Base-by-base conservation (phyloP, 2,329 filamentous ascomycete genomes). In the Pseudogymnoascus pannorum region DNA sequence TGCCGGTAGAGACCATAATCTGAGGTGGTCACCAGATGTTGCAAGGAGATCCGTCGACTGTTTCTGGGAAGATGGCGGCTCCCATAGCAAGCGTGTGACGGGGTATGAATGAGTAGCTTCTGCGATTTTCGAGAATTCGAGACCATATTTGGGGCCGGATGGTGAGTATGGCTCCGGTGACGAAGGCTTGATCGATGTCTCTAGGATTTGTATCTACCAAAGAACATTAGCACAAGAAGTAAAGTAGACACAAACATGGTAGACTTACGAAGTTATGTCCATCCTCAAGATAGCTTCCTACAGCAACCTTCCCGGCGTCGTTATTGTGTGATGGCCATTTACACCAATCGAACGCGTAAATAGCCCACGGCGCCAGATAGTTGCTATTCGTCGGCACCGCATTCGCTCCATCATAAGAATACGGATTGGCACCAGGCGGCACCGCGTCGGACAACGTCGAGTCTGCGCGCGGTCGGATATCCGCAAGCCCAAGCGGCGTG, bases 281-380 rank as follows among this genome's bases (percentile, higher is more conserved):
- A 75, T 99, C 94, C 76, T 99, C 94, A 59, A 97, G 78, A 73
- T 97, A 97, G 77, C 94, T 99, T 63, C 93, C 94, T 38, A 99
- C 82, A 11, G 94, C 94, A 68, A 99, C 83, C 75, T 97, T 97
- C 38, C 94, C 94, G 3, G 91, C 91, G 64, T 90, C 87, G 67
- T 87, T 87, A 69, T 76, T 86, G 70, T 91, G 85, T 2, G 93
- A 87, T 14, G 89, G 86, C 93, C 94, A 99, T 76, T 99, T 99
- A 79, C 94, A 99, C 94, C 94, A 99, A 77, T 99, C 94, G 70
- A 96, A 93, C 11, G 94, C 93, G 74, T 97, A 99, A 61, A 96
- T 87, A 12, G 92, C 88, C 91, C 94, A 99, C 0, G 93, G 92
- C 4, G 93, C 92, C 65, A 96, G 77, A 72, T 97, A 96, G 73